Percentiles rank a stretch among this genome's conserved stretches.
Conservation (phyloP, 2,329 filamentous ascomycete species). For the Apiospora saccharicola region DNA sequence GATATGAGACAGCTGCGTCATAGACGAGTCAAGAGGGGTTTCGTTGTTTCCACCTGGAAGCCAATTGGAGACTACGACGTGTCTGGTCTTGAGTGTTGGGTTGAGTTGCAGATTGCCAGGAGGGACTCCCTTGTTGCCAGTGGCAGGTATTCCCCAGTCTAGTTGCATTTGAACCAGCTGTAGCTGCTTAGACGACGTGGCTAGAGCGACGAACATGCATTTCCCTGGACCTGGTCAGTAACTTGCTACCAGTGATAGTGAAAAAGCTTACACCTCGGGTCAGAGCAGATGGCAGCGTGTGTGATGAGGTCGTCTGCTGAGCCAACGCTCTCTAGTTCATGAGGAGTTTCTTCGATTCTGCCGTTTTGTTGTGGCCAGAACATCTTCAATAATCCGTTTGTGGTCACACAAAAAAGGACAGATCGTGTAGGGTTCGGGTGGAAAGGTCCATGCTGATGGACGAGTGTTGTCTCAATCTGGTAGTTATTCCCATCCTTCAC, state of each 20-base stretch:
- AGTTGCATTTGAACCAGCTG: conserved; percentile 77
- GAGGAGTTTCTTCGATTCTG: conserved; percentile 73
- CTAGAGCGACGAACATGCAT: conserved; percentile 69
- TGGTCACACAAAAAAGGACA: conserved; percentile 78
- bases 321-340: conserved; percentile 77
- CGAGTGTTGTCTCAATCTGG: conserved; percentile 64
- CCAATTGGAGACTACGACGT: conserved; percentile 66
- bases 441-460: conserved; percentile 62
- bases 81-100: conserved; percentile 61
- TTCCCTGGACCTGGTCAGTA: conserved; percentile 38
- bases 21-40: conserved; percentile 54
- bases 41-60: conserved; percentile 55
- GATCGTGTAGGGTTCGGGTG: conserved; percentile 77
- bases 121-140: conserved; percentile 58
- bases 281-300: conserved; percentile 78
- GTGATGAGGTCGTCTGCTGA: conserved; percentile 79
- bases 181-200: conserved; percentile 75
- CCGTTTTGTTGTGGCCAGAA: conserved; percentile 79
- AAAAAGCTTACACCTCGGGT: conserved; percentile 65
- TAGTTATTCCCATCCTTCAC: conserved; percentile 69
- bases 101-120: conserved; percentile 56
- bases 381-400: conserved; percentile 76
- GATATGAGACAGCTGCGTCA: conserved; percentile 75
- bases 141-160: conserved; percentile 73
- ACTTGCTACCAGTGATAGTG: conserved; percentile 13